Conservation (phyloP, 257 asterid species). For the Penstemon newberryi region DNA sequence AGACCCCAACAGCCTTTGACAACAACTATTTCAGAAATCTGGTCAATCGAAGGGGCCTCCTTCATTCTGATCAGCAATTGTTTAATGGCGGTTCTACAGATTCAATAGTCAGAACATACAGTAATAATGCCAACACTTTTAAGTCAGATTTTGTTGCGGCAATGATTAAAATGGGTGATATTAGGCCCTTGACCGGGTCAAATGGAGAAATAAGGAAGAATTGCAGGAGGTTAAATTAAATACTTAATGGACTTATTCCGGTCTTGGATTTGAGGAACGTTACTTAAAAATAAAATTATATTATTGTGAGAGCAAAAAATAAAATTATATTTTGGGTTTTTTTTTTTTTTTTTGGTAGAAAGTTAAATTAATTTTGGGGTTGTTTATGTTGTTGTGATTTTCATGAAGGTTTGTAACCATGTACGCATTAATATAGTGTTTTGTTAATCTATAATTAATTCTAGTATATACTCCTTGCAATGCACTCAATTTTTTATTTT, state of each 20-base stretch:
- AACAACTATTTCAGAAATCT: slow-evolving; percentile 66
- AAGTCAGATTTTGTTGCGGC: slow-evolving; percentile 54
- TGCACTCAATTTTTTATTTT: too few relatives aligned
- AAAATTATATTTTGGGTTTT: too few relatives aligned
- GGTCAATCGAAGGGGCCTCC: slow-evolving; percentile 61
- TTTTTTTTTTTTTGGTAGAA: too few relatives aligned
- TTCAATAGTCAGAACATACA: slow-evolving; percentile 50
- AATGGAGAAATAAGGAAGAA: slow-evolving; percentile 77
- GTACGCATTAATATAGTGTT: too few relatives aligned
- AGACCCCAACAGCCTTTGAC: slow-evolving; percentile 64
- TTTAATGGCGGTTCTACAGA: slow-evolving; percentile 68
- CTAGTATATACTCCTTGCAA: too few relatives aligned
- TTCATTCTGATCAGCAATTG: slow-evolving; percentile 86
- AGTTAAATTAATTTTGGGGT: too few relatives aligned
- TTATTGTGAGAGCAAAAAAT: too few relatives aligned
- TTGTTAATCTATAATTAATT: too few relatives aligned
- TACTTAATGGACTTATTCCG: neutral
- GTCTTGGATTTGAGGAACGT: too few relatives aligned
- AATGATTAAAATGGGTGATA: slow-evolving; percentile 84
- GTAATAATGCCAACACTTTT: slow-evolving; percentile 37
- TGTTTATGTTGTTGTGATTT: too few relatives aligned
- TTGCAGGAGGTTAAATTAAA: slow-evolving; percentile 63
- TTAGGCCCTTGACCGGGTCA: slow-evolving; percentile 71
- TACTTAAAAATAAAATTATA: too few relatives aligned
- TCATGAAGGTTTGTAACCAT: too few relatives aligned